Evolutionary conservation across 108 stramenopile species (phyloP), one percentile per base, ranked within the genome.

Genomic region (Skeletonema potamos): DNA sequence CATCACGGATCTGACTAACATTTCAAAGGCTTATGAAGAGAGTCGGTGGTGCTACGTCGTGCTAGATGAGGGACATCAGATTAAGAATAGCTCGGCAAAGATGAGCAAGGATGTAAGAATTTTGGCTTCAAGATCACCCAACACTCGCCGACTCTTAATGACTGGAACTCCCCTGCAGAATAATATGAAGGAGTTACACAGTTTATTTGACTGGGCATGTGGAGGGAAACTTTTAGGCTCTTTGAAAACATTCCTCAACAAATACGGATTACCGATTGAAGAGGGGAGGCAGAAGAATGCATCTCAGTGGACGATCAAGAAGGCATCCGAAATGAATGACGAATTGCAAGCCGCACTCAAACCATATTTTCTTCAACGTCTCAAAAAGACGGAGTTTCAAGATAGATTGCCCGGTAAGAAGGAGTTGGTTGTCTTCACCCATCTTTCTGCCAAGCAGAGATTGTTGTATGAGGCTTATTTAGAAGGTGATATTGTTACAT

Each of bases 31-130:
- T 7, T 58, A 59, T 27, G 37, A 28, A 1, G 70, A 57, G 2
- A 22, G 20, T 33, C 64, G 66, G 12, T 99, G 97, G 97, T 92
- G 90, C 69, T 97, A 97, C 62, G 88, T 98, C 13, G 79, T 97
- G 2, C 73, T 98, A 17, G 99, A 99, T 70, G 99, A 99, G 73
- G 99, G 95, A 10, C 99, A 99, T 60, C 88, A 77, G 33, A 93
- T 99, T 27, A 92, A 98, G 56, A 98, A 99, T 57, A 88, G 90
- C 2, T 84, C 78, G 6, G 90, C 98, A 7, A 72, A 86, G 33
- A 70, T 88, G 12, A 88, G 87, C 7, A 72, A 80, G 70, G 69
- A 77, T 44, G 86, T 93, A 55, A 79, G 93, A 32, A 63, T 77
- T 28, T 60, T 92, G 48, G 48, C 48, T 13, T 85, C 80, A 24